A percentile compares a stretch with the other conserved stretches of the same genome.
phyloP scores from a whole-genome alignment of 192 early-diverging fungal genomes.

The Backusella macrospora region DNA sequence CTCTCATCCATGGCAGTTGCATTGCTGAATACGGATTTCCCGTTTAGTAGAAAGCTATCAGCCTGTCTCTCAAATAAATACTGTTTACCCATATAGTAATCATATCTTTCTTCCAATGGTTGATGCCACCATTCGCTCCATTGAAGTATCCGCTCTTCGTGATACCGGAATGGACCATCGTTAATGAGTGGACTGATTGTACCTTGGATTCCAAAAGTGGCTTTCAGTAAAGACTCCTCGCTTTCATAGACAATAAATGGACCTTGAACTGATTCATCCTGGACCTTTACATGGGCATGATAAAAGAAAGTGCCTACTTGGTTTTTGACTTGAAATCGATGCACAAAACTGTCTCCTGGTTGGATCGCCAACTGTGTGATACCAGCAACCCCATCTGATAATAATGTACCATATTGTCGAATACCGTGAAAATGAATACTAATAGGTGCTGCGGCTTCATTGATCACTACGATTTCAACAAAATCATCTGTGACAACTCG shows the following conservation, averaged over 20 bases:
- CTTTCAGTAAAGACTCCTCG: not conserved
- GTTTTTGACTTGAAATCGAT: slow-evolving; percentile 45
- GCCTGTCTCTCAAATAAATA: not conserved
- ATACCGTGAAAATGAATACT: slow-evolving; percentile 54
- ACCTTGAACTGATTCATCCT: slow-evolving; percentile 4
- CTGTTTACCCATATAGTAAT: slow-evolving; percentile 1
- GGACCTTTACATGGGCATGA: slow-evolving; percentile 31
- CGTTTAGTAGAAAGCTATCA: slow-evolving; percentile 22
- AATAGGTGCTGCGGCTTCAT: slow-evolving; percentile 34
- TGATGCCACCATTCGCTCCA: slow-evolving; percentile 49
- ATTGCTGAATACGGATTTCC: not conserved
- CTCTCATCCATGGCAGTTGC: not conserved
- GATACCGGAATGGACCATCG: slow-evolving; percentile 30
- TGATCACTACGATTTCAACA: slow-evolving; percentile 45
- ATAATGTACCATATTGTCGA: slow-evolving; percentile 37
- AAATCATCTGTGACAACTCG: slow-evolving; percentile 51
- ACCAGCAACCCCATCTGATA: slow-evolving; percentile 58
- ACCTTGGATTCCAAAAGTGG: not conserved
- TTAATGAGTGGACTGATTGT: not conserved
- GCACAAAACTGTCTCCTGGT: slow-evolving; percentile 44
- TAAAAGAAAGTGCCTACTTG: slow-evolving; percentile 48
- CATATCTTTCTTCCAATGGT: not conserved
- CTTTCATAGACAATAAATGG: slow-evolving; percentile 20
- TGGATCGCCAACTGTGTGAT: slow-evolving; percentile 59
- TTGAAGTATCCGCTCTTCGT: slow-evolving; percentile 42